Evolutionary conservation across 108 stramenopile genomes (phyloP).

Genomic region (Phaeodactylum tricornutum): DNA sequence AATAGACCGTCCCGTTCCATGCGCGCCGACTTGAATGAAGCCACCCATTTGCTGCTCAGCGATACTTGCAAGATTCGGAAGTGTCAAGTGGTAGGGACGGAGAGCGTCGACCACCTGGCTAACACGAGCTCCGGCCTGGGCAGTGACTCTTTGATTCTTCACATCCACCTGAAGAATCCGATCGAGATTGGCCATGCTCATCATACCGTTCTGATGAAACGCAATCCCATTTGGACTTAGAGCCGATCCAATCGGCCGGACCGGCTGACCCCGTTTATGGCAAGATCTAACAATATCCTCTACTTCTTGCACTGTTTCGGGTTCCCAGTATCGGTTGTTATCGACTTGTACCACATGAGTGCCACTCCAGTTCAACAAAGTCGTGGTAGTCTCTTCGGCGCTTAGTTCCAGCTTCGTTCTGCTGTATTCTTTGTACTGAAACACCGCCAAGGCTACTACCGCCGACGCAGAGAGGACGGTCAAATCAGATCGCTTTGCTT

Average conservation of each 20-base stretch:
- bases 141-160: slow-evolving; percentile 75
- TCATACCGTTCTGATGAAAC: slow-evolving; percentile 61
- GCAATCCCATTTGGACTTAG: slow-evolving; percentile 94
- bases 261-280: slow-evolving; percentile 30
- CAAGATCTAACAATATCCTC: slow-evolving; percentile 47
- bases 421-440: no score
- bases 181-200: slow-evolving; percentile 83
- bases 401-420: no score
- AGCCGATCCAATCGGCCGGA: slow-evolving; percentile 91
- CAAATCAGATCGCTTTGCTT: no score
- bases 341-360: slow-evolving; percentile 56
- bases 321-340: slow-evolving; percentile 57
- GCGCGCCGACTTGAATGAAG: slow-evolving; percentile 90
- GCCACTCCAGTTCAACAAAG: slow-evolving; percentile 80
- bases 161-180: slow-evolving; percentile 68
- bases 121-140: slow-evolving; percentile 89
- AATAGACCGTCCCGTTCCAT: slow-evolving; percentile 91
- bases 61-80: slow-evolving; percentile 93
- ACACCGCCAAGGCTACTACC: no score
- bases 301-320: slow-evolving; percentile 57
- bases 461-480: no score
- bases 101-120: slow-evolving; percentile 62
- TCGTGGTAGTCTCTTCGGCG: slow-evolving; percentile 34
- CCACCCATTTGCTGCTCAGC: slow-evolving; percentile 97
- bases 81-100: slow-evolving; percentile 69